These are phyloP conservation scores for Puccinellia tenuiflora DNA, from an alignment of 176 grass and related monocot species.

Conservation along the genomic window DNA sequence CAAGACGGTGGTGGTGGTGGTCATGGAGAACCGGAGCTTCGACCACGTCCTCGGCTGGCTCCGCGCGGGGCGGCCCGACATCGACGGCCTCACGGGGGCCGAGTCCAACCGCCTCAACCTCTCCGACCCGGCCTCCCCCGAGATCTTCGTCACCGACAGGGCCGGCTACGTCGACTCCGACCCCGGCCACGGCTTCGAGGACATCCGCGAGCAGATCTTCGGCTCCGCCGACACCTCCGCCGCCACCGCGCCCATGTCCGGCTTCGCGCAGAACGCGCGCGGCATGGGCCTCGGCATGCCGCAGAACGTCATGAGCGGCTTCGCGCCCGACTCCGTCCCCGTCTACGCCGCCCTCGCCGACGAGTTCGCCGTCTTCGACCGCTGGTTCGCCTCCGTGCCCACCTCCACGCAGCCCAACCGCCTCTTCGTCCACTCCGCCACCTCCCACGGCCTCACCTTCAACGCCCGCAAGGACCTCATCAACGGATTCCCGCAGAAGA, in stretches of 20 bases:
- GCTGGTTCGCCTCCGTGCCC: slow-evolving; percentile 90
- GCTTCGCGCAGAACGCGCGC: slow-evolving; percentile 84
- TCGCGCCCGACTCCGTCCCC: slow-evolving; percentile 60
- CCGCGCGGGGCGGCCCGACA: slow-evolving; percentile 47
- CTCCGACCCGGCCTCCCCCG: slow-evolving; percentile 61
- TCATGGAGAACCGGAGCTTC: slow-evolving; percentile 99
- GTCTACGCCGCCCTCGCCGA: slow-evolving; percentile 59
- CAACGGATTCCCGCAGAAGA: slow-evolving; percentile 90
- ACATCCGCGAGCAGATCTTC: slow-evolving; percentile 97
- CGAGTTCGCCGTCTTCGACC: slow-evolving; percentile 74
- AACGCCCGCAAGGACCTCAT: slow-evolving; percentile 94
- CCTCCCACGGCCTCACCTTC: slow-evolving; percentile 78
- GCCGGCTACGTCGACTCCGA: slow-evolving; percentile 88
- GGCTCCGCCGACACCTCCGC: slow-evolving; percentile 72
- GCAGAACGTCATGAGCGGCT: slow-evolving; percentile 87
- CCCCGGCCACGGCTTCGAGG: slow-evolving; percentile 94
- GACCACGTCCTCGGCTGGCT: slow-evolving; percentile 94
- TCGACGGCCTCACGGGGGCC: slow-evolving; percentile 76
- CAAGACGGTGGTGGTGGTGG: slow-evolving; percentile 85
- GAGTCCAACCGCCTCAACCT: slow-evolving; percentile 91
- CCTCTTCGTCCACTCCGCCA: slow-evolving; percentile 89
- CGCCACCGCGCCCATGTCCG: slow-evolving; percentile 60
- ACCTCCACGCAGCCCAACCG: slow-evolving; percentile 89
- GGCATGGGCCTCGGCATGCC: slow-evolving; percentile 72
- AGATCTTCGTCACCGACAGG: slow-evolving; percentile 75